Conservation (phyloP, 331 rosid species). For the Acacia concinna region DNA sequence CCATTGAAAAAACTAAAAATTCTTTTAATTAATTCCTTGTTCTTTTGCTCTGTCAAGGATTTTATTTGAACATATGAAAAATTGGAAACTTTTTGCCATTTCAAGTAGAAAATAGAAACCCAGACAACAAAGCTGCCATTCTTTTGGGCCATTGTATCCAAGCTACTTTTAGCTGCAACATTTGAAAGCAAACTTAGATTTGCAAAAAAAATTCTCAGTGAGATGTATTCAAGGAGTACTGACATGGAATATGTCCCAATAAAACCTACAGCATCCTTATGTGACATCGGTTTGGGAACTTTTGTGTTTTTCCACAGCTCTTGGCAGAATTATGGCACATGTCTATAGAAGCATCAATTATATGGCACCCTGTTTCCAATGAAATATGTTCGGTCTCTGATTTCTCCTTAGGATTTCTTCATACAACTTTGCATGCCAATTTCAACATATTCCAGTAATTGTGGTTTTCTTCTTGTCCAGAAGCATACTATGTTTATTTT, state of each 20-base stretch:
- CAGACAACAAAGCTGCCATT: not conserved
- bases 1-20: not conserved
- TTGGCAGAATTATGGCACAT: not conserved
- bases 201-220: not conserved
- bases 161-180: not conserved
- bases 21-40: not conserved
- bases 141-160: not conserved
- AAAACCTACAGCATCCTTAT: not conserved
- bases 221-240: not conserved
- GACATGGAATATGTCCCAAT: no score
- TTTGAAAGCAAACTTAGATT: not conserved
- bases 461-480: not conserved
- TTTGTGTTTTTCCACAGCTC: not conserved
- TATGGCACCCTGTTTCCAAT: not conserved
- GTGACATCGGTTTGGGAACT: not conserved
- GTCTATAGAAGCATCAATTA: not conserved
- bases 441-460: not conserved
- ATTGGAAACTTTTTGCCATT: not conserved
- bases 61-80: not conserved
- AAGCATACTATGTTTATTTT: not conserved
- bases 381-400: not conserved
- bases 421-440: not conserved
- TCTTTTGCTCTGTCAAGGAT: not conserved
- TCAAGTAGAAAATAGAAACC: not conserved
- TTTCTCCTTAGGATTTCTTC: not conserved